A percentile compares a stretch with the other conserved stretches of the same genome.
phyloP scores from a whole-genome alignment of 495 filamentous ascomycete species.

The Penicillium waksmanii region DNA sequence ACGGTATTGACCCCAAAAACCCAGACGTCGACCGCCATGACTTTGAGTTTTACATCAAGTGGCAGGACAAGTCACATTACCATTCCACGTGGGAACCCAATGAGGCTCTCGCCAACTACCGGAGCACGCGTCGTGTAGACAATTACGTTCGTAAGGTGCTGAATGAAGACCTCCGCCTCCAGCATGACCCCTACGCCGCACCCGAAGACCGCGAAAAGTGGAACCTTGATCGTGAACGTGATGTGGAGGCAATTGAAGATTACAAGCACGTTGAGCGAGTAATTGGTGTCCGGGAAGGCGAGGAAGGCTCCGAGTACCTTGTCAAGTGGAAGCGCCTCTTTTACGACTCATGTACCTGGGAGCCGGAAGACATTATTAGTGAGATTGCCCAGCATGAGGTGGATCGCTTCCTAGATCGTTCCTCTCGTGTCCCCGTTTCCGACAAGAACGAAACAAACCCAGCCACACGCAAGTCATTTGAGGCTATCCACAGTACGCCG shows the following conservation, averaged over 20 bases:
- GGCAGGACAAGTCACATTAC: conserved; percentile 92
- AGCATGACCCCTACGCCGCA: conserved; percentile 68
- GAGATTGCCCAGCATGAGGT: conserved; percentile 81
- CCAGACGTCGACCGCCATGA: conserved; percentile 70
- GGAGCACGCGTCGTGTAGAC: conserved; percentile 82
- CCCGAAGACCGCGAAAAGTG: conserved; percentile 90
- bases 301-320: conserved; percentile 77
- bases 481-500: conserved; percentile 77
- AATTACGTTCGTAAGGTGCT: conserved; percentile 90
- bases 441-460: conserved; percentile 73
- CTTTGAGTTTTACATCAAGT: conserved; percentile 96
- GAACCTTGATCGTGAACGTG: conserved; percentile 84
- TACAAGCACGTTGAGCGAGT: conserved; percentile 91
- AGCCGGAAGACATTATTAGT: conserved; percentile 72
- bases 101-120: conserved; percentile 65
- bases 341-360: conserved; percentile 96
- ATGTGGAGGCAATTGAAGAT: conserved; percentile 79
- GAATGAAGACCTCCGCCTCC: conserved; percentile 70
- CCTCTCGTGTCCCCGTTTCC: conserved; percentile 73
- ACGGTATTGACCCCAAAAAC: conserved; percentile 61
- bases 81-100: conserved; percentile 93
- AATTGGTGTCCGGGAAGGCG: conserved; percentile 75
- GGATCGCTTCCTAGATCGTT: conserved; percentile 85
- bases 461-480: conserved; percentile 70
- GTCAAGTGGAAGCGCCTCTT: conserved; percentile 89